phyloP scores from a whole-genome alignment of 2,329 filamentous ascomycete genomes.

The Tolypocladium sp. region DNA sequence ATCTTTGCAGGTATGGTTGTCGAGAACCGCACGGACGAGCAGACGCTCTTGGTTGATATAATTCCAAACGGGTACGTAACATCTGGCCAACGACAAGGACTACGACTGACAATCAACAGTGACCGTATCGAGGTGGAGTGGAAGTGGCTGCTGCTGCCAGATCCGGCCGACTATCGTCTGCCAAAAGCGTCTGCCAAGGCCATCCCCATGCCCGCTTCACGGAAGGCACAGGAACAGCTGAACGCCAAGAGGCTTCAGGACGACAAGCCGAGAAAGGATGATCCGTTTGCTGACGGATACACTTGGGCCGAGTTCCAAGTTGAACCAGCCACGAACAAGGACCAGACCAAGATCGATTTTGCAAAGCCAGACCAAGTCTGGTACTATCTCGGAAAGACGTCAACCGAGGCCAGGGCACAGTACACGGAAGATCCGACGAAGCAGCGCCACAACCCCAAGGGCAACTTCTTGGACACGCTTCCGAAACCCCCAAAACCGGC shows the following conservation, averaged over 20 bases:
- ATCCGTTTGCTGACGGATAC: slow-evolving; percentile 57
- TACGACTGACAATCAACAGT: slow-evolving; percentile 38
- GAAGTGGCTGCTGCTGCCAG: slow-evolving; percentile 72
- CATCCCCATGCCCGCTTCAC: slow-evolving; percentile 57
- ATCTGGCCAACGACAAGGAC: background rate
- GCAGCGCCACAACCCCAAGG: slow-evolving; percentile 55
- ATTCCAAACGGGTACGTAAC: slow-evolving; percentile 69
- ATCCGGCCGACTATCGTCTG: slow-evolving; percentile 60
- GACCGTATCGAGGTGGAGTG: slow-evolving; percentile 72
- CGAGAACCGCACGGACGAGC: slow-evolving; percentile 70
- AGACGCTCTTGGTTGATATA: slow-evolving; percentile 69
- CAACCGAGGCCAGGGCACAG: slow-evolving; percentile 83
- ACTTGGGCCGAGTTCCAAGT: slow-evolving; percentile 76
- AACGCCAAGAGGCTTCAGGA: slow-evolving; percentile 55
- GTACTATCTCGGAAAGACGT: slow-evolving; percentile 78
- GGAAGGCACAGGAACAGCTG: slow-evolving; percentile 55
- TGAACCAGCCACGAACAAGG: slow-evolving; percentile 45
- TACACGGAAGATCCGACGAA: slow-evolving; percentile 69
- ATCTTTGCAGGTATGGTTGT: slow-evolving; percentile 86
- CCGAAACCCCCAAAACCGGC: slow-evolving; percentile 38
- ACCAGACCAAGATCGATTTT: slow-evolving; percentile 63
- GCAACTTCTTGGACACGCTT: slow-evolving; percentile 65
- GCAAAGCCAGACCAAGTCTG: slow-evolving; percentile 68
- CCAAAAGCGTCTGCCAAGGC: slow-evolving; percentile 68
- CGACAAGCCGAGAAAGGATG: slow-evolving; percentile 55